Evolutionary conservation across 495 filamentous ascomycete genomes (phyloP), one percentile per base, ranked within the genome.

Genomic region (Aspergillus panamensis): DNA sequence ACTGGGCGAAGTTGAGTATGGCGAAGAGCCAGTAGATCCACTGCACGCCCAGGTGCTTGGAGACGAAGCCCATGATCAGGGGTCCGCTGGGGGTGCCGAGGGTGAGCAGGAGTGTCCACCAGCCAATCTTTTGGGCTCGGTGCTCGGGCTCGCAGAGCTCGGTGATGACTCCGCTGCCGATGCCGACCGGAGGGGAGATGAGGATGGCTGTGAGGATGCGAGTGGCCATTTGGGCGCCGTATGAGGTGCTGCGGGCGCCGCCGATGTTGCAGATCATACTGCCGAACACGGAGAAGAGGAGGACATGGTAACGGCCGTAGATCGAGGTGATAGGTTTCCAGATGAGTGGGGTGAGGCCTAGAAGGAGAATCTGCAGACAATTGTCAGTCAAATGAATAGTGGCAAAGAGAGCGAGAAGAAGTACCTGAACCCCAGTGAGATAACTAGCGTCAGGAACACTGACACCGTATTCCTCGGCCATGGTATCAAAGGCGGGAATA

Each of bases 1-100:
- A 57, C 39, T 73, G 67, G 16, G 30, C 58, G 30, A 71, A 65
- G 43, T 71, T 69, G 25, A 74, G 60, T 33, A 74, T 71, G 33
- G 68, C 66, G 32, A 69, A 69, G 32, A 74, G 65, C 68, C 69
- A 74, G 52, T 62, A 74, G 3, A 72, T 70, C 71, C 71, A 72
- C 55, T 66, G 48, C 6, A 64, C 47, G 0, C 69, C 68, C 13
- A 70, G 52, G 49, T 69, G 69, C 33, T 72, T 48, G 2, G 53
- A 59, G 14, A 74, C 71, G 31, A 74, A 72, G 0, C 69, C 69
- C 65, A 72, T 71, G 29, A 71, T 56, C 16, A 74, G 71, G 0
- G 71, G 69, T 0, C 69, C 71, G 10, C 45, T 45, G 0, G 71
- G 68, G 2, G 64, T 69, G 0, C 71, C 71, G 13, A 71, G 62